These are phyloP conservation scores for Arctium lappa DNA, from an alignment of 129 eudicot species.

Conservation along the genomic window DNA sequence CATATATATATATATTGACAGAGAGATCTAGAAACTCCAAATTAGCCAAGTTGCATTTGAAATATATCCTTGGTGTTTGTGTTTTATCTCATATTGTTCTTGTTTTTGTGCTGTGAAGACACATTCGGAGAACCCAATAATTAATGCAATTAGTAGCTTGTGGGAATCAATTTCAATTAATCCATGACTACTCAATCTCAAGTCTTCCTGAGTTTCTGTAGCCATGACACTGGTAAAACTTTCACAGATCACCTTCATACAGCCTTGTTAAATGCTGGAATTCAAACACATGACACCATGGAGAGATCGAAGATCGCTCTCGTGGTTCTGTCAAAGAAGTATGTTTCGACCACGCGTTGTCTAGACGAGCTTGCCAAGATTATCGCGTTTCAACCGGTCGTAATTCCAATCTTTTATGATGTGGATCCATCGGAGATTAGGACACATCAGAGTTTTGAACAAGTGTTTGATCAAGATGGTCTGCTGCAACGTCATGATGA, in stretches of 20 bases:
- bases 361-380: slow-evolving; percentile 5
- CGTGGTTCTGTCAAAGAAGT: slow-evolving; percentile 1
- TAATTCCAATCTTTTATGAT: slow-evolving; percentile 12
- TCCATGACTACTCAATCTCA: neutral
- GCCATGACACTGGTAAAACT: slow-evolving; percentile 14
- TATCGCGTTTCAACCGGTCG: neutral
- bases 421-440: slow-evolving; percentile 1
- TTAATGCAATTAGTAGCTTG: too few relatives aligned
- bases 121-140: too few relatives aligned
- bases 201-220: neutral
- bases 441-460: neutral
- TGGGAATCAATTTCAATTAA: too few relatives aligned
- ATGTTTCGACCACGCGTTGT: neutral
- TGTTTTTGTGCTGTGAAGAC: too few relatives aligned
- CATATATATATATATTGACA: too few relatives aligned
- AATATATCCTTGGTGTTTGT: too few relatives aligned
- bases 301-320: neutral
- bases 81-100: too few relatives aligned
- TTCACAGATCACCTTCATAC: slow-evolving; percentile 10
- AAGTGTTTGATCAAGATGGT: neutral
- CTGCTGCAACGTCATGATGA: neutral
- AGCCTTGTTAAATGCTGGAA: slow-evolving; percentile 15
- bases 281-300: neutral
- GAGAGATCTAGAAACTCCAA: too few relatives aligned
- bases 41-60: too few relatives aligned